Evolutionary conservation across 75 land plant species (phyloP).

Genomic region (Chamaecyparis obtusa): DNA sequence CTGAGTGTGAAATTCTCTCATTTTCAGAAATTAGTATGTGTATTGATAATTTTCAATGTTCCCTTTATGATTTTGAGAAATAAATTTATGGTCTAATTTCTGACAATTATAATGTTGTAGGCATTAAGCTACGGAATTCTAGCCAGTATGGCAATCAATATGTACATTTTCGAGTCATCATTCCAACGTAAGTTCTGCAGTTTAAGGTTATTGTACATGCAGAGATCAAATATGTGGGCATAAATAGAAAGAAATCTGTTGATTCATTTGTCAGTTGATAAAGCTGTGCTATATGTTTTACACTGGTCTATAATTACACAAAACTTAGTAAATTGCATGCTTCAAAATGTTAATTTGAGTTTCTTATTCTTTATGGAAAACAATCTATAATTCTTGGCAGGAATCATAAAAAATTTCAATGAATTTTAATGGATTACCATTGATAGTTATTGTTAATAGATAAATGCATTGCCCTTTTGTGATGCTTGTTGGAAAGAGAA

Average conservation of each 20-base stretch:
- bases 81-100: not conserved
- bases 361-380: not conserved
- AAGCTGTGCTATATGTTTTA: not conserved
- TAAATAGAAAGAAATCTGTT: not conserved
- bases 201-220: not conserved
- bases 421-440: not conserved
- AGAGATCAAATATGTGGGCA: not conserved
- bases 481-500: not conserved
- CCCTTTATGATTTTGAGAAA: not conserved
- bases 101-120: conserved; percentile 32
- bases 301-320: not conserved
- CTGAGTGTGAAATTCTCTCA: not conserved
- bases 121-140: conserved; percentile 66
- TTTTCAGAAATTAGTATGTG: not conserved
- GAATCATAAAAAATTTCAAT: not conserved
- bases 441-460: not conserved
- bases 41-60: not conserved
- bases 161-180: conserved; percentile 78
- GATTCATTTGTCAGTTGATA: not conserved
- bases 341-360: not conserved
- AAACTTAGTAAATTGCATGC: not conserved
- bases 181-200: conserved; percentile 56
- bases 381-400: not conserved
- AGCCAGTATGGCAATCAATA: conserved; percentile 75
- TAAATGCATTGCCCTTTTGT: not conserved